Conservation (phyloP, 345 rosid species). For the Salix viminalis region DNA sequence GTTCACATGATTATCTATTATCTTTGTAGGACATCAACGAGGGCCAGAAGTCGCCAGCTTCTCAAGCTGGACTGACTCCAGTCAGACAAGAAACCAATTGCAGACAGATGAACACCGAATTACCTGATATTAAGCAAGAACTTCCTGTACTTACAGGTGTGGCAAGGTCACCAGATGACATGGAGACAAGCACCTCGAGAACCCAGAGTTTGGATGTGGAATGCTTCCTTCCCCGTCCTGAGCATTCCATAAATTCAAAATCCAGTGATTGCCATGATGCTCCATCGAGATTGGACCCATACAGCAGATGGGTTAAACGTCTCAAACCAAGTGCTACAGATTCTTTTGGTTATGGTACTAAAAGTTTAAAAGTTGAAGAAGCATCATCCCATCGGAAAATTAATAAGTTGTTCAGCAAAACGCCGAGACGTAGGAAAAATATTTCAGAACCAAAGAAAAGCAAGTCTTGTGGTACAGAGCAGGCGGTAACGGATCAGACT, state of each 20-base stretch:
- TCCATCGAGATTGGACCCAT: slow-evolving; percentile 34
- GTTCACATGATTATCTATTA: neutral
- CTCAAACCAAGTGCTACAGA: slow-evolving; percentile 43
- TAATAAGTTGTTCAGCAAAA: slow-evolving; percentile 30
- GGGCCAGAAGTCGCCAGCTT: slow-evolving; percentile 9
- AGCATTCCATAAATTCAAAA: slow-evolving; percentile 36
- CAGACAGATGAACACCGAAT: slow-evolving; percentile 21
- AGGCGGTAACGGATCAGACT: slow-evolving; percentile 11
- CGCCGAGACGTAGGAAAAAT: slow-evolving; percentile 26
- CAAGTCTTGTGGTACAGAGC: slow-evolving; percentile 30
- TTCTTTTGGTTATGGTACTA: slow-evolving; percentile 38
- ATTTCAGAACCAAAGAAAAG: slow-evolving; percentile 28
- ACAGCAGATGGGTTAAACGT: slow-evolving; percentile 80
- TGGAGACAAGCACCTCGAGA: slow-evolving; percentile 59
- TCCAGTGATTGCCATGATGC: slow-evolving; percentile 24
- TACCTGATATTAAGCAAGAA: slow-evolving; percentile 50
- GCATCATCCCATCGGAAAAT: slow-evolving; percentile 37
- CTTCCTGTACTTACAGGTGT: slow-evolving; percentile 34
- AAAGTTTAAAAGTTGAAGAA: slow-evolving; percentile 40
- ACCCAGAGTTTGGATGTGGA: slow-evolving; percentile 70
- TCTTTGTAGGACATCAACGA: slow-evolving; percentile 28
- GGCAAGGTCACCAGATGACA: slow-evolving; percentile 31
- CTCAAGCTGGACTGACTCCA: slow-evolving; percentile 22
- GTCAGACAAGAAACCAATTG: slow-evolving; percentile 21
- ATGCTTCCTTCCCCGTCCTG: slow-evolving; percentile 37